phyloP scores from a whole-genome alignment of 768 basidiomycete species.

The Gymnopilus junonius region DNA sequence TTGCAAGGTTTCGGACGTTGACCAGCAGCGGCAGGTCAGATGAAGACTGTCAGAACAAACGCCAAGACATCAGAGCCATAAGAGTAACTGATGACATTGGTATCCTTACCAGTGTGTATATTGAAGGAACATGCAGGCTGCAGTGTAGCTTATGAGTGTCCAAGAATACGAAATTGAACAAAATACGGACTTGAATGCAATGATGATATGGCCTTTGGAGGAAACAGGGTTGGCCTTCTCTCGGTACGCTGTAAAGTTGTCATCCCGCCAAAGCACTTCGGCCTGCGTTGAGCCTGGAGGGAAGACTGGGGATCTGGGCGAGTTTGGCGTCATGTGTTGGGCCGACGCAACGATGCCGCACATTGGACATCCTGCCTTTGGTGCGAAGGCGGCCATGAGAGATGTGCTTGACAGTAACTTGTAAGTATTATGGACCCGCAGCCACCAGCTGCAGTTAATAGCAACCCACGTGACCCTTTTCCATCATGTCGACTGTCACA shows the following conservation, averaged over 20 bases:
- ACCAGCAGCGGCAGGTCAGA: conserved; percentile 77
- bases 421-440: not conserved
- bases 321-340: conserved; percentile 44
- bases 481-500: conserved; percentile 21
- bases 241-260: conserved; percentile 76
- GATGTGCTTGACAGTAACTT: not conserved
- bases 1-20: conserved; percentile 60
- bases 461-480: conserved; percentile 23
- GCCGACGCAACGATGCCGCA: conserved; percentile 72
- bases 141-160: conserved; percentile 8
- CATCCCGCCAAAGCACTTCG: conserved; percentile 76
- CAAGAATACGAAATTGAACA: not conserved
- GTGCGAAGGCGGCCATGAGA: conserved; percentile 54
- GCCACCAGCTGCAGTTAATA: not conserved
- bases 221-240: conserved; percentile 75
- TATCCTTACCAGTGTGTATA: conserved; percentile 63
- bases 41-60: conserved; percentile 54
- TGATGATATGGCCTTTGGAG: conserved; percentile 71
- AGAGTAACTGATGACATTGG: not conserved
- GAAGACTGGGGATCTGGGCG: conserved; percentile 50
- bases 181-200: conserved; percentile 73
- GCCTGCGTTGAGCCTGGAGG: conserved; percentile 51
- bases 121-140: conserved; percentile 79
- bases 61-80: not conserved
- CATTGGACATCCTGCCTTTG: conserved; percentile 76